Base-by-base conservation (phyloP, 2,329 filamentous ascomycete genomes). In the Paecilomyces niveus region DNA sequence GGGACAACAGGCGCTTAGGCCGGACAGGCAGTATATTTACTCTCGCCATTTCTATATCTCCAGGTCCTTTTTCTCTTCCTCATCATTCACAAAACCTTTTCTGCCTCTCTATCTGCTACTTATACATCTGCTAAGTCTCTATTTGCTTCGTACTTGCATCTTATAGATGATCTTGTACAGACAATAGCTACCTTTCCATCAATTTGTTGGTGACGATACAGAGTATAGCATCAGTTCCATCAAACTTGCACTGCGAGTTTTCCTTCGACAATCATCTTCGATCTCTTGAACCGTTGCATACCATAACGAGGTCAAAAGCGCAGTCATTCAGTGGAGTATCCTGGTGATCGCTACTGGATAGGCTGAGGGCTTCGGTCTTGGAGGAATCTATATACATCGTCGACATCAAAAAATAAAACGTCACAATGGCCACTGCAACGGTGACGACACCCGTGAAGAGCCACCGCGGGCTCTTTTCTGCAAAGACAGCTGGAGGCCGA, bases 391-490 rank as follows among this genome's bases (percentile, higher is more conserved):
- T 45, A 45, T 45, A 45, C 39, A 45, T 7, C 8, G 3, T 45
- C 15, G 15, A 45, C n/a, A 7, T 9, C n/a, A 45, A 1, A 45
- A 45, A 45, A 45, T n/a, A 15, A 31, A n/a, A 24, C 50, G 49
- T 53, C 76, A 83, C 68, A 74, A 97, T 97, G 93, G 91, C 93
- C 74, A 89, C 88, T 75, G 79, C 84, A 75, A 80, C 85, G 72
- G 86, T 97, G 76, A 89, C 91, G 70, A 97, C 94, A 61, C 94
- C 94, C 61, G 83, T 94, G 74, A 97, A 97, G 84, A 94, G 90
- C 83, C 93, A 96, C 77, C 87, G 89, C 78, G 91, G 92, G 60
- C 84, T 97, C 70, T 97, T 97, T 81, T 92, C 89, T 66, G 86
- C 90, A 67, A 92, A 92, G 74, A 94, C 92, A 73, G 94, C 92